Evolutionary conservation across 2,329 filamentous ascomycete genomes (phyloP).

Genomic region (Aspergillus nomiae): DNA sequence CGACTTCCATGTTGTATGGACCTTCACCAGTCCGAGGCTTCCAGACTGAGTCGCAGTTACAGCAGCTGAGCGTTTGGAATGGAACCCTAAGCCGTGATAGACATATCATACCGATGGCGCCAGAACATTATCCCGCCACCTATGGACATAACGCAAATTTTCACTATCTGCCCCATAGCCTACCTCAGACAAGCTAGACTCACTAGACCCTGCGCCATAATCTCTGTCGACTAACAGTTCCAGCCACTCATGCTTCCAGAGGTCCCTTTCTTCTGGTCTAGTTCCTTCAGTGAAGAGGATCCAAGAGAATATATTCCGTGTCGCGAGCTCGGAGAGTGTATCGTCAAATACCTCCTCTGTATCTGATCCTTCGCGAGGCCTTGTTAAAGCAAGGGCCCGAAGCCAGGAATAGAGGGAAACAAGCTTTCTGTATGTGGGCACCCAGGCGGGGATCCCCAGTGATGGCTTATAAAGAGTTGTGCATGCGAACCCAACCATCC

Average conservation of each 20-base stretch:
- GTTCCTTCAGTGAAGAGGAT: background rate
- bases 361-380: background rate
- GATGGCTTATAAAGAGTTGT: too few relatives aligned
- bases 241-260: conserved; percentile 4
- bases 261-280: background rate
- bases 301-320: background rate
- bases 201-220: background rate
- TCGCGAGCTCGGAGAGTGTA: background rate
- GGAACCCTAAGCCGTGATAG: too few relatives aligned
- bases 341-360: background rate
- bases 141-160: background rate
- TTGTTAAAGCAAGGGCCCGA: too few relatives aligned
- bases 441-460: too few relatives aligned
- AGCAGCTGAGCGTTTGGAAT: too few relatives aligned
- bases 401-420: too few relatives aligned
- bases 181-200: background rate
- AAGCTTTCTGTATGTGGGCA: too few relatives aligned
- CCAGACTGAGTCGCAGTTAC: too few relatives aligned
- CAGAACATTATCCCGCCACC: background rate
- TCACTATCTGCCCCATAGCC: background rate
- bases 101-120: too few relatives aligned
- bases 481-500: too few relatives aligned
- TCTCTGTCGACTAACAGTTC: background rate
- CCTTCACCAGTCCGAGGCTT: too few relatives aligned
- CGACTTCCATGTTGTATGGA: too few relatives aligned